Evolutionary conservation across 2,329 filamentous ascomycete genomes (phyloP), one percentile per base, ranked within the genome.

Genomic region (Dendryphion nanum): DNA sequence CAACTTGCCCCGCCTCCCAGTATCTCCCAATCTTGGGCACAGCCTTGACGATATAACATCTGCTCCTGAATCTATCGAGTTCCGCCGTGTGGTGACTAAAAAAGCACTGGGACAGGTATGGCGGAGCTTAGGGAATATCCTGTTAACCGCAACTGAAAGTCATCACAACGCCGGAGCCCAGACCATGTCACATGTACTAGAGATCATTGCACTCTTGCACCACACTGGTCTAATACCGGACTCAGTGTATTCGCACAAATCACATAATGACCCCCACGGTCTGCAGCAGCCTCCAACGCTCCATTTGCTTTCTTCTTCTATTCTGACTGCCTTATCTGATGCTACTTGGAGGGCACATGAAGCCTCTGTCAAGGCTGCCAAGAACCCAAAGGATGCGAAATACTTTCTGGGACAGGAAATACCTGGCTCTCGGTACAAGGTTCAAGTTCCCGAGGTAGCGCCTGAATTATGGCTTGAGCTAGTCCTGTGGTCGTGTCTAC

Each of bases 391-490:
- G 18, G 66, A 67, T n/a, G 59, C 57, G 3, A 51, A 57, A 4
- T 68, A 70, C 36, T 64, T 67, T 26, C 50, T 71, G 8, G 63
- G 67, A 3, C 67, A 67, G 12, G 69, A 72, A 41, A 66, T 72
- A 19, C 70, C 69, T 4, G 66, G 67, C 1, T 67, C 67, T 19
- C 63, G 65, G 18, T 71, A 67, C 46, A 67, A 63, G 30, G 53
- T 70, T 2, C 53, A 59, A 13, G 61, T 71, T 6, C 61, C 62
- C 5, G 69, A 64, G 14, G 46, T 74, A 8, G 53, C 62, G 1
- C 65, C 70, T 1, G 73, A 75, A 41, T 53, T 76, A 12, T 76
- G 73, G 73, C 52, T 76, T 14, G 73, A 76, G 48, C 59, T 76
- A n/a, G 64, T 76, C 15, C 56, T 76, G 3, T 75, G 72, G 72